These are phyloP conservation scores for Fomitiporia mediterranea DNA, from an alignment of 1,284 basidiomycete genomes.

Conservation along the genomic window DNA sequence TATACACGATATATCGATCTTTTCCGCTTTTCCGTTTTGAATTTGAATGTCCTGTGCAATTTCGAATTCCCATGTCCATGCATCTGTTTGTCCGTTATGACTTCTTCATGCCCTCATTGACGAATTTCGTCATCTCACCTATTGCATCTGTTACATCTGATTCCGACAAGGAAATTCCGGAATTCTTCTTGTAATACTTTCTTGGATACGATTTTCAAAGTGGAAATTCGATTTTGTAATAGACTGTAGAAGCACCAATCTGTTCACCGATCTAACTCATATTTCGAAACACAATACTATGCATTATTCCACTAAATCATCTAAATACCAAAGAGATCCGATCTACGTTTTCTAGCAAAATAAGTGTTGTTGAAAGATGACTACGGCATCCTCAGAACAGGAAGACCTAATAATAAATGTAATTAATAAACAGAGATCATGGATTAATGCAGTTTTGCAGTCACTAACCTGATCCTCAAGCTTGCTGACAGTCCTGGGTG, in stretches of 20 bases:
- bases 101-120: background rate
- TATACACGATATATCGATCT: background rate
- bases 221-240: background rate
- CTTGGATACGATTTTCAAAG: no score
- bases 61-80: background rate
- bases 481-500: constrained; percentile 89
- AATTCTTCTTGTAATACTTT: no score
- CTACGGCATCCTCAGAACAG: constrained; percentile 44
- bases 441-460: constrained; percentile 10
- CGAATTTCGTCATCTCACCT: no score
- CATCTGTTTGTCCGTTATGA: background rate
- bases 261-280: no score
- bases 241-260: no score
- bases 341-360: background rate
- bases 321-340: background rate
- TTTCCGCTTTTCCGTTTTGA: no score
- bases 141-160: no score
- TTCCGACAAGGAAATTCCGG: no score
- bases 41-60: no score
- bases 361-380: background rate
- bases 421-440: constrained; percentile 14
- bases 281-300: no score
- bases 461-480: constrained; percentile 77
- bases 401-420: constrained; percentile 42
- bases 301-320: background rate